phyloP scores from a whole-genome alignment of 495 filamentous ascomycete species.

The Neurospora pannonica region DNA sequence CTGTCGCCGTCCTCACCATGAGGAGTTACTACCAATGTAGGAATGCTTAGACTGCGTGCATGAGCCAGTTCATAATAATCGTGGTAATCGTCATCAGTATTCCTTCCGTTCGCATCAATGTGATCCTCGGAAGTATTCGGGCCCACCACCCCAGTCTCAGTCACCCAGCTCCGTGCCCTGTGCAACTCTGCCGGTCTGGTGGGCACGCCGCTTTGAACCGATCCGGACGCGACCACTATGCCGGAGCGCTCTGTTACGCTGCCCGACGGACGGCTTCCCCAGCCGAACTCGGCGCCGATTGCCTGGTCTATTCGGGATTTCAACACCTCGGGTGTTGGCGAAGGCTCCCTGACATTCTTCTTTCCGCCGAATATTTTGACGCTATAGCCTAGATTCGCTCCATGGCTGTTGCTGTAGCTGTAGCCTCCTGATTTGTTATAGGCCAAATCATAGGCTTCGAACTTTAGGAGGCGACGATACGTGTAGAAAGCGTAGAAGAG shows the following conservation, averaged over 20 bases:
- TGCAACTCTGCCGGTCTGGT: not conserved
- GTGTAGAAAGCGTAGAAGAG: constrained; percentile 29
- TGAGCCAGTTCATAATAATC: not conserved
- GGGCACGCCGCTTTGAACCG: constrained; percentile 11
- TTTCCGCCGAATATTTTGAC: constrained; percentile 2
- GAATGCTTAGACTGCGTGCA: constrained; percentile 4
- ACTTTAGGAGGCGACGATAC: constrained; percentile 31
- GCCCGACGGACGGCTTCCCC: constrained; percentile 5
- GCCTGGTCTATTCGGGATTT: constrained; percentile 26
- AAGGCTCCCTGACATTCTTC: not conserved
- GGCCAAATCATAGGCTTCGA: constrained; percentile 33
- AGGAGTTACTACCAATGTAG: constrained; percentile 6
- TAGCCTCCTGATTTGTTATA: constrained; percentile 6
- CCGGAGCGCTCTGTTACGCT: not conserved
- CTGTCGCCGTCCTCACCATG: constrained; percentile 9
- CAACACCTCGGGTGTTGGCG: not conserved
- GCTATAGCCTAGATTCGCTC: constrained; percentile 13
- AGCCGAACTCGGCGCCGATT: constrained; percentile 33
- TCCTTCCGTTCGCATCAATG: constrained; percentile 1
- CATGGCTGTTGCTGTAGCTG: constrained; percentile 3
- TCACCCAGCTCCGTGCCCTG: constrained; percentile 15
- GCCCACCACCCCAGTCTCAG: constrained; percentile 9
- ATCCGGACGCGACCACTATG: constrained; percentile 14
- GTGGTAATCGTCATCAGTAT: constrained; percentile 5
- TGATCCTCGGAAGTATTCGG: not conserved